These are phyloP conservation scores for Phoma sp. DNA, from an alignment of 2,329 filamentous ascomycete species.

Conservation along the genomic window DNA sequence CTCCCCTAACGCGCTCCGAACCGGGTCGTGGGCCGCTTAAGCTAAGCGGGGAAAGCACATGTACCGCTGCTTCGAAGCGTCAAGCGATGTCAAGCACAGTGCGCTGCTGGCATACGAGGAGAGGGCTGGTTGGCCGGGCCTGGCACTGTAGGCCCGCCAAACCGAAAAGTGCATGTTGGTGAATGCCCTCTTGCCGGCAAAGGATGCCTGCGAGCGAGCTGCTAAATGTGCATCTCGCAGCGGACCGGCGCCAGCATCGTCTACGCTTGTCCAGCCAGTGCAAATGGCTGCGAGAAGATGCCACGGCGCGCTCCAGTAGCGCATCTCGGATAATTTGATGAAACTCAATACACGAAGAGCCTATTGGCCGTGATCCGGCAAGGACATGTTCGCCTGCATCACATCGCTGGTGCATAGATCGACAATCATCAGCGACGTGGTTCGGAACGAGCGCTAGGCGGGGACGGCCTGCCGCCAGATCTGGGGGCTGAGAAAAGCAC, in stretches of 20 bases:
- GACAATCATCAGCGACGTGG: slow-evolving; percentile 37
- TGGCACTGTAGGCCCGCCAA: slow-evolving; percentile 8
- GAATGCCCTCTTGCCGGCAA: slow-evolving; percentile 5
- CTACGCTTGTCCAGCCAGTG: slow-evolving; percentile 20
- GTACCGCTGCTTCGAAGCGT: slow-evolving; percentile 12
- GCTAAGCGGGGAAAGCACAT: slow-evolving; percentile 21
- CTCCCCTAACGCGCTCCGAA: slow-evolving; percentile 29
- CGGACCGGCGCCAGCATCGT: slow-evolving; percentile 25
- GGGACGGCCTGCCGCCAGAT: slow-evolving; percentile 24
- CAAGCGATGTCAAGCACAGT: slow-evolving; percentile 2
- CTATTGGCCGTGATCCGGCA: slow-evolving; percentile 39
- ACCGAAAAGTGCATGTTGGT: slow-evolving; percentile 1
- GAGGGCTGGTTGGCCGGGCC: neutral
- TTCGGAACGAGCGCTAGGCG: slow-evolving; percentile 29
- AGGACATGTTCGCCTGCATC: slow-evolving; percentile 40
- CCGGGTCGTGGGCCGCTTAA: slow-evolving; percentile 38
- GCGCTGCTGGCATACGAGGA: neutral
- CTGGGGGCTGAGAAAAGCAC: slow-evolving; percentile 29
- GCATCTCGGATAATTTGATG: slow-evolving; percentile 36
- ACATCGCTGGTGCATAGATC: slow-evolving; percentile 38
- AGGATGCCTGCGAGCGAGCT: slow-evolving; percentile 2
- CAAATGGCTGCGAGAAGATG: slow-evolving; percentile 31
- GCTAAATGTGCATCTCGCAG: slow-evolving; percentile 11
- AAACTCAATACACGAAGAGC: slow-evolving; percentile 44
- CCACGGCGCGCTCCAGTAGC: slow-evolving; percentile 38